Percentiles rank a stretch among this genome's conserved stretches.
Evolutionary conservation across 2,329 filamentous ascomycete genomes (phyloP).

Genomic region (Coniochaeta hoffmannii): DNA sequence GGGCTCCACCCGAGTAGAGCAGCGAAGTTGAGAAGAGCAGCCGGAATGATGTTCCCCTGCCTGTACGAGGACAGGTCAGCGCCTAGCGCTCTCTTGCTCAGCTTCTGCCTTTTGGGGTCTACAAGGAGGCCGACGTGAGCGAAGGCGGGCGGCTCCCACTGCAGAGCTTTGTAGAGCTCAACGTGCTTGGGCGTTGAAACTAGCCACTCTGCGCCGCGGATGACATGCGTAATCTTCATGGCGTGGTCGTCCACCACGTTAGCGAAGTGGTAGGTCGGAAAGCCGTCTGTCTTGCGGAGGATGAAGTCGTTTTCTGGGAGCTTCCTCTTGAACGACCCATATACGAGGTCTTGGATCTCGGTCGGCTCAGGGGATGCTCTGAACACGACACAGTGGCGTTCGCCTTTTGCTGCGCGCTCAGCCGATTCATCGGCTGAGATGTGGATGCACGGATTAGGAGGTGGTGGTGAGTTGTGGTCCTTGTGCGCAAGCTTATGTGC

Average conservation of each 20-base stretch:
- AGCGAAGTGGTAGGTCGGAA: constrained; percentile 93
- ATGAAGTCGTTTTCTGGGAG: constrained; percentile 71
- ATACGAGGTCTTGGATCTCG: constrained; percentile 70
- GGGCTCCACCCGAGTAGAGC: constrained; percentile 81
- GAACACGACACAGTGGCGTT: constrained; percentile 72
- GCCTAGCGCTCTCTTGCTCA: constrained; percentile 74
- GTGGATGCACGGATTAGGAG: constrained; percentile 60
- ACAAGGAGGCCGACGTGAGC: constrained; percentile 74
- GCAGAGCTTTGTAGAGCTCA: constrained; percentile 67
- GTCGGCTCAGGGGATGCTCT: constrained; percentile 56
- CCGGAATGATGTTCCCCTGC: constrained; percentile 36
- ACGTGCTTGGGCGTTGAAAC: constrained; percentile 75
- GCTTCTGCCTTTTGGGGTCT: constrained; percentile 61
- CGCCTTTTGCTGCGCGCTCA: constrained; percentile 58
- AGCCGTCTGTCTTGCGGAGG: constrained; percentile 82
- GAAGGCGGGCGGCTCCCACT: constrained; percentile 66
- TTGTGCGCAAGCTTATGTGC: constrained; percentile 44
- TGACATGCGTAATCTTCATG: constrained; percentile 94
- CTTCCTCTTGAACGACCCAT: constrained; percentile 56
- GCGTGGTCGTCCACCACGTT: constrained; percentile 95
- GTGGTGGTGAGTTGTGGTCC: constrained; percentile 28
- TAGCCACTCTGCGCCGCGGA: constrained; percentile 93
- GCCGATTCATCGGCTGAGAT: constrained; percentile 62
- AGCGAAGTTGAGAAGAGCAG: constrained; percentile 67
- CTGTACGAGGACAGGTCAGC: constrained; percentile 44